phyloP scores from a whole-genome alignment of 192 early-diverging fungal genomes.

The Phycomyces nitens region DNA sequence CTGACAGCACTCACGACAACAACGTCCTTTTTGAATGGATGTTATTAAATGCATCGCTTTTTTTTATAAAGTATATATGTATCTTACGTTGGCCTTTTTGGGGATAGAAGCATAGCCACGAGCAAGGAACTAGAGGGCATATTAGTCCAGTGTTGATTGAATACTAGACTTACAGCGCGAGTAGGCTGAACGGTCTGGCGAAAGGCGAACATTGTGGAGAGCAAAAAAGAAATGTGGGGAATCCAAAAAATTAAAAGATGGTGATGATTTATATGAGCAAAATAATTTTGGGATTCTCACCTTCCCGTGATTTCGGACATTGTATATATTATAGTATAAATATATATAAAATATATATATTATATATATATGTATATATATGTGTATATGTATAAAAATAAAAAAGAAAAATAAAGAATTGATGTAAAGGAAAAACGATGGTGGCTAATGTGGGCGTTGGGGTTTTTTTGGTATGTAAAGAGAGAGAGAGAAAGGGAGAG shows the following conservation, averaged over 20 bases:
- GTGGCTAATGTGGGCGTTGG: too few relatives aligned
- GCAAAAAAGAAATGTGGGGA: background rate
- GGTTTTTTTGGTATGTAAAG: too few relatives aligned
- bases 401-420: too few relatives aligned
- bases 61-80: too few relatives aligned
- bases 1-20: constrained; percentile 70
- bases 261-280: too few relatives aligned
- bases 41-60: background rate
- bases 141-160: background rate
- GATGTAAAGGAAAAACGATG: too few relatives aligned
- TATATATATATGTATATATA: background rate
- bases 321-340: background rate
- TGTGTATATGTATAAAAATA: too few relatives aligned
- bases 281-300: background rate
- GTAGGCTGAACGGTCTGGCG: constrained; percentile 6
- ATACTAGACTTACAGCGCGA: constrained; percentile 10
- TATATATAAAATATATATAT: background rate
- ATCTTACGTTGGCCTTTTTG: constrained; percentile 25
- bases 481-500: too few relatives aligned
- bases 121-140: constrained; percentile 1
- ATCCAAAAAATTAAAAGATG: too few relatives aligned
- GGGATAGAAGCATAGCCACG: constrained; percentile 28
- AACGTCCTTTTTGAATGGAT: constrained; percentile 42
- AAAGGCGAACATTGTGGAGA: background rate
- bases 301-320: constrained; percentile 1